Conservation (phyloP, 139 green algal species). For the Tetraselmis chui region DNA sequence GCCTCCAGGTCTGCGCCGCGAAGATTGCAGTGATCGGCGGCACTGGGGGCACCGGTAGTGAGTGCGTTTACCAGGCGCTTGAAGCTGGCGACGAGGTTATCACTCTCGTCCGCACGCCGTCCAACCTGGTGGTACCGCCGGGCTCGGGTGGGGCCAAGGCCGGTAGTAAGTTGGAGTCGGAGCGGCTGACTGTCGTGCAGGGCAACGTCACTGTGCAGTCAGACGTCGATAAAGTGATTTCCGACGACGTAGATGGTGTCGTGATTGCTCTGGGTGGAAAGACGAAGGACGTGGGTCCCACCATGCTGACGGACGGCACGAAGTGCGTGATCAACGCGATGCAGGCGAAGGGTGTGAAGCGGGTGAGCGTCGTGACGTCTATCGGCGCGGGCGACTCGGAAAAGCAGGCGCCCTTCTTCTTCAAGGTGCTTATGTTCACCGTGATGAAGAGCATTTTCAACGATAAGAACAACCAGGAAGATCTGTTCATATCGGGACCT, state of each 20-base stretch:
- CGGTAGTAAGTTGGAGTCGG: neutral
- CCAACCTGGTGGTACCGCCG: neutral
- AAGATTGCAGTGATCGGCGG: conserved; percentile 18
- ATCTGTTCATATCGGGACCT: conserved; percentile 12
- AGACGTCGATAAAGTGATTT: conserved; percentile 11
- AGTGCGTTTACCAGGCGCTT: conserved; percentile 10
- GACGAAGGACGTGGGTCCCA: conserved; percentile 24
- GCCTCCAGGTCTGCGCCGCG: neutral
- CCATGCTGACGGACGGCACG: conserved; percentile 22
- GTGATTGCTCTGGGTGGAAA: conserved; percentile 20
- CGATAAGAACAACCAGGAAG: conserved; percentile 26
- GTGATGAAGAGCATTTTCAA: conserved; percentile 27
- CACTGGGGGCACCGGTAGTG: conserved; percentile 6
- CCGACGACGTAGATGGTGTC: neutral
- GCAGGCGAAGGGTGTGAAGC: conserved; percentile 16
- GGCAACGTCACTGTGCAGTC: conserved; percentile 1
- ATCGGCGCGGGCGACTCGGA: conserved; percentile 19
- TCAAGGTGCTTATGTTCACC: conserved; percentile 23
- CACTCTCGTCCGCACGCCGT: neutral
- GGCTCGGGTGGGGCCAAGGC: conserved; percentile 12
- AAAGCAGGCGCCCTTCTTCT: conserved; percentile 18
- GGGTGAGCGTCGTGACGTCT: conserved; percentile 15
- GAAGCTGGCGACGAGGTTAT: conserved; percentile 4
- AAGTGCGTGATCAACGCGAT: conserved; percentile 18
- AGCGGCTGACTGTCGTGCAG: conserved; percentile 15